These are phyloP conservation scores for Penicillium malachiteum DNA, from an alignment of 495 filamentous ascomycete genomes.

Conservation along the genomic window DNA sequence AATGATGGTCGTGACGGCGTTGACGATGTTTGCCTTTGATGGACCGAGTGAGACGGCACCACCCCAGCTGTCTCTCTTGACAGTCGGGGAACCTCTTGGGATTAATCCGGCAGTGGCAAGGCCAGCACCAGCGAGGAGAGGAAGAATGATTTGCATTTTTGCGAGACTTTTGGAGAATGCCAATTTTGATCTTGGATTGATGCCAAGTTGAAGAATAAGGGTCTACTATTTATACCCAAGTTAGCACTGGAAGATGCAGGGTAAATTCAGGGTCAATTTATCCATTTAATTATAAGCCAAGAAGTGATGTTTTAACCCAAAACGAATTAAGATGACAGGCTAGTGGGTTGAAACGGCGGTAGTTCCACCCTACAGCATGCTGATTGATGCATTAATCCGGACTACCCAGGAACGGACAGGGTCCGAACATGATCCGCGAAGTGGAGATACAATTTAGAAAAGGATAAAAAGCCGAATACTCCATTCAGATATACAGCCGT, in stretches of 20 bases:
- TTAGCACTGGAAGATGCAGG: not conserved
- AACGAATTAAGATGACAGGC: conserved; percentile 2
- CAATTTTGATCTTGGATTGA: not conserved
- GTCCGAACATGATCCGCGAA: not conserved
- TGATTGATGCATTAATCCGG: conserved; percentile 15
- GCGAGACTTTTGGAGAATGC: not conserved
- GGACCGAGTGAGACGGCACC: conserved; percentile 41
- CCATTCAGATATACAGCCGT: not conserved
- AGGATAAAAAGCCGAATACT: conserved; percentile 1
- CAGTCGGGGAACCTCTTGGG: not conserved
- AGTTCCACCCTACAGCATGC: not conserved
- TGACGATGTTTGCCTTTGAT: conserved; percentile 37
- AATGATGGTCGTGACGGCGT: conserved; percentile 42
- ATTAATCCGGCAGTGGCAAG: conserved; percentile 9
- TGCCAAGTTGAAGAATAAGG: not conserved
- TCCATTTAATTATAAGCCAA: not conserved
- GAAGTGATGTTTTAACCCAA: conserved; percentile 9
- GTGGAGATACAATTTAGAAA: not conserved
- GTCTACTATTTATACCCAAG: not conserved
- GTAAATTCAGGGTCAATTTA: not conserved
- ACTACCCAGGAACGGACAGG: not conserved
- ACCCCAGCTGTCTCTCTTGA: conserved; percentile 37
- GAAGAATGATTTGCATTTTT: conserved; percentile 8
- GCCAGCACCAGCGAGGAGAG: conserved; percentile 6
- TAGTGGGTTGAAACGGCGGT: conserved; percentile 4